These are phyloP conservation scores for Metarhizium album DNA, from an alignment of 2,329 filamentous ascomycete species.

Conservation along the genomic window DNA sequence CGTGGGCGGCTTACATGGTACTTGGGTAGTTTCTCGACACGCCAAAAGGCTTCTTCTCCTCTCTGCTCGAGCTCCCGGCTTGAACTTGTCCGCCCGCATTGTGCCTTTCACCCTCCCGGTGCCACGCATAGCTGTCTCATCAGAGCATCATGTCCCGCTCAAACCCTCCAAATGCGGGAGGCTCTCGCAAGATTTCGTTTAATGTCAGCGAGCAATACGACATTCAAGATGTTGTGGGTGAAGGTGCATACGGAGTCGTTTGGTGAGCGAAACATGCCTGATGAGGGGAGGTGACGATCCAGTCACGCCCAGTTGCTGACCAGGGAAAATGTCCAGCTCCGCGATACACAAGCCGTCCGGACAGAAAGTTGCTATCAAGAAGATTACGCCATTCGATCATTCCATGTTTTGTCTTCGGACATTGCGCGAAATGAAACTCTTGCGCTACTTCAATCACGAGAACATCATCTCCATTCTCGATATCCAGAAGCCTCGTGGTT, in stretches of 20 bases:
- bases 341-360: slow-evolving; percentile 96
- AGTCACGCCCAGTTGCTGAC: background rate
- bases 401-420: slow-evolving; percentile 98
- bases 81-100: background rate
- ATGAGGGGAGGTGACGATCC: background rate
- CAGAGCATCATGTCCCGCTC: slow-evolving; percentile 42
- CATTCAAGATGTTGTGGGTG: slow-evolving; percentile 97
- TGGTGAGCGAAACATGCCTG: slow-evolving; percentile 52
- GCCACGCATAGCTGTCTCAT: background rate
- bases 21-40: background rate
- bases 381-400: slow-evolving; percentile 98
- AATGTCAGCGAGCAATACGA: slow-evolving; percentile 99
- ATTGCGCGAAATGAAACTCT: slow-evolving; percentile 95
- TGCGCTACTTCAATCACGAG: slow-evolving; percentile 98
- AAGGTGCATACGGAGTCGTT: slow-evolving; percentile 96
- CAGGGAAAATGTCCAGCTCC: slow-evolving; percentile 48
- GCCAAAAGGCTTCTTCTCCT: background rate
- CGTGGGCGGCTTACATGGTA: background rate
- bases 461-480: slow-evolving; percentile 99
- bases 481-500: slow-evolving; percentile 95
- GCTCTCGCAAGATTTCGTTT: slow-evolving; percentile 93
- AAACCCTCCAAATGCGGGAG: slow-evolving; percentile 45
- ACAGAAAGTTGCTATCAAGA: slow-evolving; percentile 99
- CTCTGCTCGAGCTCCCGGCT: background rate
- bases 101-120: background rate